Evolutionary conservation across 73 alveolate genomes (phyloP), one percentile per base, ranked within the genome.

Genomic region (Halteria grandinella): DNA sequence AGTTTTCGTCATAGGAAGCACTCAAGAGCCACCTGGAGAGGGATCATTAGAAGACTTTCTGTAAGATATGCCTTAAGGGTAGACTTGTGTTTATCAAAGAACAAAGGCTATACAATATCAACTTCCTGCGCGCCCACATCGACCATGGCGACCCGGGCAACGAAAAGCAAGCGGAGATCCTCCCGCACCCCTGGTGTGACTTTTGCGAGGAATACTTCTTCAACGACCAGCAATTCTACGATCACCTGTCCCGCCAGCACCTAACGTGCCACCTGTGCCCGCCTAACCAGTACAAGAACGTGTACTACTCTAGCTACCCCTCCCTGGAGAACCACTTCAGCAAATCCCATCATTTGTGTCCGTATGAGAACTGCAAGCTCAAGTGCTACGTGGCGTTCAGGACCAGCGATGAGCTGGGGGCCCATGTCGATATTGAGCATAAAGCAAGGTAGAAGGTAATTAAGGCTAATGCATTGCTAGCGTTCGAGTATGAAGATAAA

Each of bases 151-250:
- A 80, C 45, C 85, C 72, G 6, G 90, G 83, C 54, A 55, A 29
- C 17, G 90, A 69, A 23, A 58, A 40, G 10, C 24, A 64, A 28
- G 90, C 90, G 0, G 85, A 80, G 40, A 80, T 80, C 32, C 21
- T 52, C 15, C 90, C 90, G n/a, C 90, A 80, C 48, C 90, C 90
- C 14, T 80, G 81, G 74, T 80, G 90, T 45, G 81, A 80, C 28
- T 80, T 69, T 33, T 80, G 90, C 45, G 64, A 50, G 33, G 57
- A 80, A 28, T 80, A 80, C 73, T 80, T 66, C 81, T 80, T 80
- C 62, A 70, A 80, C 55, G 90, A 80, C 44, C 54, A 21, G 54
- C 41, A 29, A 39, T 69, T 80, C 55, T 23, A 28, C 14, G 90
- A 80, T 31, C 90, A 80, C 44, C 43, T 80, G 44, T 39, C 59